Evolutionary conservation across 2,329 filamentous ascomycete species (phyloP), one percentile per base, ranked within the genome.

Genomic region (Drechslerella stenobrocha): DNA sequence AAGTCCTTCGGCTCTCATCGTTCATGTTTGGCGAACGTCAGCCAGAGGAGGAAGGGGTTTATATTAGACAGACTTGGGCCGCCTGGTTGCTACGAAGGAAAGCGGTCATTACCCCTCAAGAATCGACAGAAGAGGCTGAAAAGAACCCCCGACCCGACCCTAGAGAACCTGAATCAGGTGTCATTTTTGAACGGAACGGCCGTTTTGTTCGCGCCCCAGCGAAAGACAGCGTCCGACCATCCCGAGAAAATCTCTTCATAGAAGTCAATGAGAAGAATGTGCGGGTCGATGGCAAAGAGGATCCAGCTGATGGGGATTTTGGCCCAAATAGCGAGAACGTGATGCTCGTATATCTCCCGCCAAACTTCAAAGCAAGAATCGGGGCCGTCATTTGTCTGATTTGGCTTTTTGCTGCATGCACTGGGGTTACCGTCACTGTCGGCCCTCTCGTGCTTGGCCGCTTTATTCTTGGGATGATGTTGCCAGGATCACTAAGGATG

Each of bases 151-250:
- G 44, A 6, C 7, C 20, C 28, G n/a, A 48, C 13, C n/a, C 50
- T 24, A 52, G 72, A 35, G 58, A 73, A 47, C 44, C 52, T 15
- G 71, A 72, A 64, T 76, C 75, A 6, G 76, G 77, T 22, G 77
- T 77, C 1, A 79, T 80, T 70, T 84, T 95, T 61, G 74, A 84
- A 13, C 82, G 82, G 1, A 84, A 92, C 72, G 93, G 93, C 3
- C 84, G 82, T 61, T 97, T 91, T 75, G 92, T 96, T 22, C 85
- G 90, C 45, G 89, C 90, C n/a, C 93, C 93, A 8, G 91, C 90
- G 15, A 96, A 90, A 0, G 93, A 98, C 75, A 90, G 95, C 75
- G 89, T 96, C 71, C 91, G 97, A 32, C 89, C 90, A 2, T 96
- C 95, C 76, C 88, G 89, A 35, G 82, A 82, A 46, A 79, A 81